These are phyloP conservation scores for Pseudoneurospora amorphoporcata DNA, from an alignment of 495 filamentous ascomycete species.

Conservation along the genomic window DNA sequence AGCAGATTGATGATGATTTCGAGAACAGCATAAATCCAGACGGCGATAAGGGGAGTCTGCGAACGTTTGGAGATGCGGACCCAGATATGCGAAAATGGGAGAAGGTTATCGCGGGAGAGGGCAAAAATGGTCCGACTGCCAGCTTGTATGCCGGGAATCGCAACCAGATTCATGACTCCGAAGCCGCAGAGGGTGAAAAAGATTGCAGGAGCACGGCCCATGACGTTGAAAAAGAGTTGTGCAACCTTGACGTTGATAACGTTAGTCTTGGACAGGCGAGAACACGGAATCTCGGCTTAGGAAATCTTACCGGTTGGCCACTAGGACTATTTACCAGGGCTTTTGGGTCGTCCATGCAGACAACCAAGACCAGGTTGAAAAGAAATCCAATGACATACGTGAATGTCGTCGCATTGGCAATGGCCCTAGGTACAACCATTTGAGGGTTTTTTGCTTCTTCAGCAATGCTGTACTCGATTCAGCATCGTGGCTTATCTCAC, in stretches of 20 bases:
- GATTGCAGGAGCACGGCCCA: slow-evolving; percentile 48
- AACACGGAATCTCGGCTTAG: not conserved
- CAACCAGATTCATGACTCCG: slow-evolving; percentile 48
- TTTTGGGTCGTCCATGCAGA: slow-evolving; percentile 46
- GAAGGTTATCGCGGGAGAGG: slow-evolving; percentile 48
- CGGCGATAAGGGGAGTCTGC: slow-evolving; percentile 48
- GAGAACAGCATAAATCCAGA: slow-evolving; percentile 47
- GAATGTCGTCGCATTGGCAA: slow-evolving; percentile 47
- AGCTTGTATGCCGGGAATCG: slow-evolving; percentile 52
- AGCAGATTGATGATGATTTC: slow-evolving; percentile 54
- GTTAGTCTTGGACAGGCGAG: not conserved
- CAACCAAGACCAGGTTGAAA: slow-evolving; percentile 54
- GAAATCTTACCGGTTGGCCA: slow-evolving; percentile 38
- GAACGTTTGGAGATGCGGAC: slow-evolving; percentile 41
- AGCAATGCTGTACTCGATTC: slow-evolving; percentile 30
- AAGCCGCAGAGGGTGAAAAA: slow-evolving; percentile 51
- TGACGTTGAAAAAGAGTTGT: slow-evolving; percentile 52
- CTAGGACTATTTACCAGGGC: slow-evolving; percentile 36
- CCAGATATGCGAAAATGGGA: slow-evolving; percentile 48
- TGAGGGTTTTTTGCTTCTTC: slow-evolving; percentile 54
- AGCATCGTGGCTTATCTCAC: not conserved
- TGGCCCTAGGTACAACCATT: slow-evolving; percentile 49
- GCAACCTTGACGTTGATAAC: slow-evolving; percentile 26
- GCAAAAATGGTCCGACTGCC: slow-evolving; percentile 53
- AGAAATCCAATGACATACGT: slow-evolving; percentile 51